These are phyloP conservation scores for Trametes punicea DNA, from an alignment of 768 basidiomycete genomes.

Conservation along the genomic window DNA sequence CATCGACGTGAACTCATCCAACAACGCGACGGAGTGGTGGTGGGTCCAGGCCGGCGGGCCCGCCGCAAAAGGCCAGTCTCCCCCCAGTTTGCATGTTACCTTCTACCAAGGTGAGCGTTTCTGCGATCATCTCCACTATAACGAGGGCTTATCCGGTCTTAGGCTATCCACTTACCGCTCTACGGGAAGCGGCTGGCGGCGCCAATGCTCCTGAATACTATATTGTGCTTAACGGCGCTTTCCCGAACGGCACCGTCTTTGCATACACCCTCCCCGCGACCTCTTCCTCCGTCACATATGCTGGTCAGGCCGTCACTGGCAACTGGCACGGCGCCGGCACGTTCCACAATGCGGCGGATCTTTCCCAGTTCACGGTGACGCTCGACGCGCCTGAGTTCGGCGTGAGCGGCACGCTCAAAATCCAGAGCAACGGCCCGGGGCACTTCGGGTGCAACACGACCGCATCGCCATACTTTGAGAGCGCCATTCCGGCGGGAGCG, in stretches of 20 bases:
- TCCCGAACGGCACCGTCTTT: slow-evolving; percentile 23
- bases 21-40: slow-evolving; percentile 26
- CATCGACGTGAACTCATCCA: slow-evolving; percentile 18
- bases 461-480: slow-evolving; percentile 20
- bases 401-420: slow-evolving; percentile 18
- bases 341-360: slow-evolving; percentile 20
- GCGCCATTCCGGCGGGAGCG: slow-evolving; percentile 2
- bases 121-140: too few species aligned
- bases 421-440: slow-evolving; percentile 16
- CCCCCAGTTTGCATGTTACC: slow-evolving; percentile 21
- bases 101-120: slow-evolving; percentile 22
- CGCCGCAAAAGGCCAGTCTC: slow-evolving; percentile 9
- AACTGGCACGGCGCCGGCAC: slow-evolving; percentile 20
- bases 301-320: slow-evolving; percentile 17
- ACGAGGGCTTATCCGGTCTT: background rate
- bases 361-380: slow-evolving; percentile 17
- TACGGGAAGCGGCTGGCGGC: background rate
- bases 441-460: slow-evolving; percentile 28
- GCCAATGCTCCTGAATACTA: slow-evolving; percentile 13
- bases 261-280: slow-evolving; percentile 16
- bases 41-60: slow-evolving; percentile 21
- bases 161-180: slow-evolving; percentile 10
- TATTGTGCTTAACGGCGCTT: slow-evolving; percentile 22
- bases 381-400: slow-evolving; percentile 19
- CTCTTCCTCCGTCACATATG: slow-evolving; percentile 16